Percentiles rank a stretch among this genome's conserved stretches.
Conservation (phyloP, 2,329 filamentous ascomycete species). For the Cladophialophora immunda region DNA sequence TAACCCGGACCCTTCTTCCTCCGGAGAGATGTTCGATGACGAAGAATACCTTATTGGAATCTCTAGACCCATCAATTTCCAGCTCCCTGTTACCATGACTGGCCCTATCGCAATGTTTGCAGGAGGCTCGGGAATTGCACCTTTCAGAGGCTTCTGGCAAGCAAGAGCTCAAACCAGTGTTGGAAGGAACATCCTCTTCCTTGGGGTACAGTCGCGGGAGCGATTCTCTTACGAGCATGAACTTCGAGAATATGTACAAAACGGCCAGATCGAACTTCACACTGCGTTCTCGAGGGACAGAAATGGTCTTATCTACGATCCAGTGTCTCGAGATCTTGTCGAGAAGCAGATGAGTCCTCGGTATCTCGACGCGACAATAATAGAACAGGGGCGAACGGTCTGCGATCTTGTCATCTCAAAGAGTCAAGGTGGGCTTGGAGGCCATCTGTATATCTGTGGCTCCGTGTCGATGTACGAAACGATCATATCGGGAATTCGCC, state of each 20-base stretch:
- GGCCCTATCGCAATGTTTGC: constrained; percentile 32
- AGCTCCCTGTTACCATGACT: constrained; percentile 25
- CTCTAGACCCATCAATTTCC: constrained; percentile 26
- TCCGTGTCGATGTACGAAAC: constrained; percentile 62
- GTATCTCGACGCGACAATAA: constrained; percentile 25
- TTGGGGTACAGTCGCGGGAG: constrained; percentile 28
- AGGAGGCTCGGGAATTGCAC: constrained; percentile 26
- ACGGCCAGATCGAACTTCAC: constrained; percentile 28
- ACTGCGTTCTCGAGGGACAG: constrained; percentile 30
- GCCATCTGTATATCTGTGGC: constrained; percentile 59
- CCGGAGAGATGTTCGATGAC: constrained; percentile 26
- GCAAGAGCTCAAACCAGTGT: constrained; percentile 26
- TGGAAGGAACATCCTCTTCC: constrained; percentile 32
- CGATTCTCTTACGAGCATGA: constrained; percentile 31
- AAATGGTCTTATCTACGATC: constrained; percentile 29
- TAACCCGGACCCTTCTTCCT: constrained; percentile 24
- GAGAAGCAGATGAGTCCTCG: constrained; percentile 30
- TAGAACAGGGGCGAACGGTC: constrained; percentile 32
- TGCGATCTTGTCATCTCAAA: constrained; percentile 32
- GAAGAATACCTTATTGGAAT: constrained; percentile 32
- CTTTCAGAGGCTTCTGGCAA: constrained; percentile 33
- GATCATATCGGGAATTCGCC: constrained; percentile 65
- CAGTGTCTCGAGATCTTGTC: constrained; percentile 27
- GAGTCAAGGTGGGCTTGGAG: constrained; percentile 30
- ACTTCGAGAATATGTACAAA: constrained; percentile 28